Base-by-base conservation (phyloP, 2,329 filamentous ascomycete genomes). In the Epichloe hybrida region DNA sequence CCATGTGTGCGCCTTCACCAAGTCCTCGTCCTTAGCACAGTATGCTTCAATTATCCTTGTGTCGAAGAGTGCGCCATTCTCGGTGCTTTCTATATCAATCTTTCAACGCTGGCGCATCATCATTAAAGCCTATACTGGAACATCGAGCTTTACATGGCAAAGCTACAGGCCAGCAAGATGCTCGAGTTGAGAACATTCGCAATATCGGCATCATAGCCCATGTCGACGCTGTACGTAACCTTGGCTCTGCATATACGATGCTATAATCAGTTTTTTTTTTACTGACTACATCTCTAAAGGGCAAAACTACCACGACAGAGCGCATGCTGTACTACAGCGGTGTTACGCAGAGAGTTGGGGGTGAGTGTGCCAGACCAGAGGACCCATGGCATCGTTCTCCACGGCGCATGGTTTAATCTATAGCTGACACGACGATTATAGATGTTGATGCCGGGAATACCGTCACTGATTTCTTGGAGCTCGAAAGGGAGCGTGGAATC, bases 171-270 rank as follows among this genome's bases (percentile, higher is more conserved):
- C 56, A 59, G 40, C 55, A 60, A 50, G 58, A 61, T 56, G 49
- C 57, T 35, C 58, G 58, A 23, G 54, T 68, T 8, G 57, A 64
- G 46, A 79, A 79, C 59, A 93, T 90, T 48, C 79, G 91, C 59
- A 98, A 98, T 64, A 96, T 98, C 64, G 93, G 93, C 54, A 97
- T 98, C 58, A 96, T 98, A 66, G 93, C 93, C 53, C 93, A 98
- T 67, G 95, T 98, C 57, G 93, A 97, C 81, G 93, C 93, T 51
- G 77, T 81, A 66, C 50, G 75, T 65, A 17, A 20, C 11, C 31
- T 8, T 4, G 17, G 21, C 15, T 35, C 12, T 43, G 40, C 23
- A 38, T 12, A 38, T 31, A 15, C 17, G 13, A 38, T 48, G 5
- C 7, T 12, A 34, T 9, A 3, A 17, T 20, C 15, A 15, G 23